A percentile compares a stretch with the other conserved stretches of the same genome.
These are phyloP conservation scores for Osmanthus fragrans DNA, from an alignment of 257 asterid species.

Conservation along the genomic window DNA sequence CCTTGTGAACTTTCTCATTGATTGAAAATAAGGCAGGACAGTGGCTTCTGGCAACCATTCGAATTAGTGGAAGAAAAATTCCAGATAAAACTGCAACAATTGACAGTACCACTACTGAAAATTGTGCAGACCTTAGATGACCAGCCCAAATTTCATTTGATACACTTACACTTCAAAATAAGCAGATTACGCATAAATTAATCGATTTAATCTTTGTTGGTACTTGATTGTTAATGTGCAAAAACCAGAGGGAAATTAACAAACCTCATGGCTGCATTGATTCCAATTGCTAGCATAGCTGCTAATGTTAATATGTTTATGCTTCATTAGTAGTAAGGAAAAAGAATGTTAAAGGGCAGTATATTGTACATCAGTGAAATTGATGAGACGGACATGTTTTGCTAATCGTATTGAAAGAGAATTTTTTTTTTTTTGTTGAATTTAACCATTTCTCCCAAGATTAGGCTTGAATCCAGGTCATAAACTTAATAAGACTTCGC, in stretches of 20 bases:
- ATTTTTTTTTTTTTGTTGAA: too few species aligned
- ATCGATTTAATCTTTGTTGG: too few species aligned
- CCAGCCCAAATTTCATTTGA: constrained; percentile 50
- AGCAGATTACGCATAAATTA: background rate
- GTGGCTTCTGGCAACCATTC: constrained; percentile 23
- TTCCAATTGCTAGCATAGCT: constrained; percentile 19
- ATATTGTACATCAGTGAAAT: too few species aligned
- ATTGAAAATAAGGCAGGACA: constrained; percentile 36
- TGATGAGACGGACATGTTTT: too few species aligned
- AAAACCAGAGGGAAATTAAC: background rate
- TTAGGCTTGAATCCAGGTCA: too few species aligned
- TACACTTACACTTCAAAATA: constrained; percentile 44
- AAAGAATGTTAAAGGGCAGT: background rate
- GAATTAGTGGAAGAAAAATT: constrained; percentile 30
- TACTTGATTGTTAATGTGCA: background rate
- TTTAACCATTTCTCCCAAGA: too few species aligned
- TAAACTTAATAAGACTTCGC: too few species aligned
- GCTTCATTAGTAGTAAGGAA: background rate
- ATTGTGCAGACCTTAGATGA: constrained; percentile 40
- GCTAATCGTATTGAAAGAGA: too few species aligned
- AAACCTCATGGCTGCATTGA: constrained; percentile 25
- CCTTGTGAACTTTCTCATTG: background rate
- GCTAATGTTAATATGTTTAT: constrained; percentile 19
- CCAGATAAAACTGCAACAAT: constrained; percentile 32
- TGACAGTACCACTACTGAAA: constrained; percentile 40